These are phyloP conservation scores for Syzygium malaccense DNA, from an alignment of 441 rosid species.

Conservation along the genomic window DNA sequence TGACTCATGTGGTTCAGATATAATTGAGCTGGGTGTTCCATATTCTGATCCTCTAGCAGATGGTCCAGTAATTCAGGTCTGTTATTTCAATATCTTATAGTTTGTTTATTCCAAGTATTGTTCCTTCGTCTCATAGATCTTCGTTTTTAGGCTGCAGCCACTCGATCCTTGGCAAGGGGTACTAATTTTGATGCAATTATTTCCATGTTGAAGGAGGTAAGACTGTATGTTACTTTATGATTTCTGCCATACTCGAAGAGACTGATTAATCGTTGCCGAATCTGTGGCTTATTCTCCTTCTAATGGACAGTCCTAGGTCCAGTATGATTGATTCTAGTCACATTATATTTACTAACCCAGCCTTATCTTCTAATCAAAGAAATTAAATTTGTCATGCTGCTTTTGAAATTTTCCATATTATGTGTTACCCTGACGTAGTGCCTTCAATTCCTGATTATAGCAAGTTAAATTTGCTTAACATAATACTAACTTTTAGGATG, in stretches of 20 bases:
- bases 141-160: constrained; percentile 74
- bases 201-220: constrained; percentile 83
- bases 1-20: constrained; percentile 80
- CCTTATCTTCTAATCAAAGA: not conserved
- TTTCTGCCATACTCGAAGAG: not conserved
- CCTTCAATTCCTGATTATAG: not conserved
- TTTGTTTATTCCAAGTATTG: not conserved
- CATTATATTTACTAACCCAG: not conserved
- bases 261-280: not conserved
- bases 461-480: not conserved
- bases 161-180: constrained; percentile 84
- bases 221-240: not conserved
- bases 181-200: constrained; percentile 65
- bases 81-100: not conserved
- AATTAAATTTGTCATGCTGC: not conserved
- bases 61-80: constrained; percentile 95
- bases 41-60: constrained; percentile 96
- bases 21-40: constrained; percentile 95
- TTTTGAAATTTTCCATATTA: not conserved
- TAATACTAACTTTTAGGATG: not conserved
- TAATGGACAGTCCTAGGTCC: not conserved
- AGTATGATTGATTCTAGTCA: not conserved
- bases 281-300: not conserved
- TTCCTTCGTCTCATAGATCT: constrained; percentile 1
- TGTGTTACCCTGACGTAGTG: not conserved